These are phyloP conservation scores for Starmera pachycereana DNA, from an alignment of 805 yeast species.

Conservation along the genomic window DNA sequence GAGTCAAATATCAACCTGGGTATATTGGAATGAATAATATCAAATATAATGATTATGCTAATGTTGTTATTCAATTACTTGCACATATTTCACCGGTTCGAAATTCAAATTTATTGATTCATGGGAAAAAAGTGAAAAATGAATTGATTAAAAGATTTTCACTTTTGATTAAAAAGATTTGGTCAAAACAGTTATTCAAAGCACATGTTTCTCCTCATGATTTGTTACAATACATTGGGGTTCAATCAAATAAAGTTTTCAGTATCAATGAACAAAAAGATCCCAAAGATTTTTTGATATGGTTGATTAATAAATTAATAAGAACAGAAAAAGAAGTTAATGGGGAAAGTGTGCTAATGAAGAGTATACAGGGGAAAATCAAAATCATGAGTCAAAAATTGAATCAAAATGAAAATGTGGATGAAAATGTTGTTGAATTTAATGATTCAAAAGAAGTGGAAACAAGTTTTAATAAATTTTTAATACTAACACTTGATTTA, in stretches of 20 bases:
- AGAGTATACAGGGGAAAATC: conserved; percentile 46
- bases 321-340: conserved; percentile 12
- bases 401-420: conserved; percentile 14
- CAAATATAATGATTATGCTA: conserved; percentile 41
- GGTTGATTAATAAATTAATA: conserved; percentile 45
- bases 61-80: conserved; percentile 44
- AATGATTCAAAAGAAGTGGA: conserved; percentile 14
- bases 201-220: conserved; percentile 62
- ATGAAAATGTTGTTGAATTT: conserved; percentile 9
- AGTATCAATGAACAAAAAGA: conserved; percentile 28
- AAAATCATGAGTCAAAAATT: conserved; percentile 21
- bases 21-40: conserved; percentile 54
- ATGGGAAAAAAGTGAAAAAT: conserved; percentile 9
- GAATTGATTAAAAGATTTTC: conserved; percentile 36
- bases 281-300: conserved; percentile 48
- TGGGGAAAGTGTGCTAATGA: conserved; percentile 18
- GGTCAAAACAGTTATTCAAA: conserved; percentile 53
- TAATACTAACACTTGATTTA: conserved; percentile 47
- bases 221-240: conserved; percentile 38
- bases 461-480: conserved; percentile 25
- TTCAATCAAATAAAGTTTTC: conserved; percentile 33
- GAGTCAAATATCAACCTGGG: conserved; percentile 45
- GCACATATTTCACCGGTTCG: conserved; percentile 45
- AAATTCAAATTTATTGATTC: conserved; percentile 28
- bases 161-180: conserved; percentile 42